phyloP scores from a whole-genome alignment of 176 grass and related monocot species.

The Triticum timopheevii region DNA sequence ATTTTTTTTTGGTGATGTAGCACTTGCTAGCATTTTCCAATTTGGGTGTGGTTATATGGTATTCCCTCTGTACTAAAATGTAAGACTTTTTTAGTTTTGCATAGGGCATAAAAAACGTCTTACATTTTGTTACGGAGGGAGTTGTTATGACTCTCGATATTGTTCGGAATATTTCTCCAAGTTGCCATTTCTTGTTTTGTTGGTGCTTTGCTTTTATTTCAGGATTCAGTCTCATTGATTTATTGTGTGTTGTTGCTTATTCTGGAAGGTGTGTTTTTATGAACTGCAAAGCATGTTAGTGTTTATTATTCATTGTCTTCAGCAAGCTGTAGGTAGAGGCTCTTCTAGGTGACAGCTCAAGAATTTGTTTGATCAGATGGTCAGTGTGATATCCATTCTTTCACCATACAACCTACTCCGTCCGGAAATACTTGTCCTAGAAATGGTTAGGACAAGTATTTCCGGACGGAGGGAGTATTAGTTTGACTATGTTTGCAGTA shows the following conservation, averaged over 20 bases:
- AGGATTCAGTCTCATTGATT: not conserved
- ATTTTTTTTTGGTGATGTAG: not conserved
- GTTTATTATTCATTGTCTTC: not conserved
- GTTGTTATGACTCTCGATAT: not conserved
- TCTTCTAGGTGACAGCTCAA: conserved; percentile 3
- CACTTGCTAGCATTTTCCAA: not conserved
- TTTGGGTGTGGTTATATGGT: too few species aligned
- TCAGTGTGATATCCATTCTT: not conserved
- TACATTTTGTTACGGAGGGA: too few species aligned
- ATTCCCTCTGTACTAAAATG: too few species aligned
- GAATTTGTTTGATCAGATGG: conserved; percentile 5
- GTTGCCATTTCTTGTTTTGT: not conserved
- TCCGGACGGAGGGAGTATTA: too few species aligned
- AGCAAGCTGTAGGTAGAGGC: not conserved
- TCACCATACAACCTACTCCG: not conserved
- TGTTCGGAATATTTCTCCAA: not conserved
- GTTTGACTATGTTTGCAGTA: not conserved
- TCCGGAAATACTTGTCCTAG: too few species aligned
- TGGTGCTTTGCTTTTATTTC: not conserved
- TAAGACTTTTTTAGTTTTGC: too few species aligned
- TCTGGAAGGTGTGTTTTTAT: conserved; percentile 4
- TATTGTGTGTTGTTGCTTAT: conserved; percentile 5
- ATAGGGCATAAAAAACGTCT: too few species aligned
- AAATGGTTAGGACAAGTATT: too few species aligned
- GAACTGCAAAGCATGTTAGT: not conserved